phyloP scores from a whole-genome alignment of 164 flowering plant species.

The Kingdonia uniflora region DNA sequence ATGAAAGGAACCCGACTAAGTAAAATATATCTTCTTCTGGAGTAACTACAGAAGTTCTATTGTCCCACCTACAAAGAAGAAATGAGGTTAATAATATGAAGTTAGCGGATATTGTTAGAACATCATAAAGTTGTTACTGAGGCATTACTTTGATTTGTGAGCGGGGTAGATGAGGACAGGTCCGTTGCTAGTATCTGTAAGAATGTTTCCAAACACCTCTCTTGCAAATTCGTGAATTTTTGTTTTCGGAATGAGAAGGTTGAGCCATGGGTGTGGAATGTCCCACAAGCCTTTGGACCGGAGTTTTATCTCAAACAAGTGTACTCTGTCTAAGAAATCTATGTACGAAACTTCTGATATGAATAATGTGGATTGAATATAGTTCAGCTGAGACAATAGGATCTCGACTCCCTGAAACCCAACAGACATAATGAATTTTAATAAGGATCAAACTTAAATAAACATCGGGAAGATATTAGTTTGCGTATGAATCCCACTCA shows the following conservation, averaged over 20 bases:
- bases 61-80: constrained; percentile 57
- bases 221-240: constrained; percentile 48
- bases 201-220: constrained; percentile 71
- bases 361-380: constrained; percentile 60
- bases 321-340: constrained; percentile 84
- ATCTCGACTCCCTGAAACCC: constrained; percentile 46
- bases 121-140: background rate
- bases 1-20: constrained; percentile 63
- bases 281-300: constrained; percentile 73
- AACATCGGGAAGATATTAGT: background rate
- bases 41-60: constrained; percentile 61
- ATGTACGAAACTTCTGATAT: constrained; percentile 60
- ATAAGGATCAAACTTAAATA: constrained; percentile 3
- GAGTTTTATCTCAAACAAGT: constrained; percentile 59
- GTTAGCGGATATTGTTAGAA: background rate
- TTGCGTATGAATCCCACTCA: constrained; percentile 10
- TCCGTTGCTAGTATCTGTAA: constrained; percentile 57
- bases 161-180: constrained; percentile 89
- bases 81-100: background rate
- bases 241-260: constrained; percentile 72
- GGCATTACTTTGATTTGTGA: constrained; percentile 58
- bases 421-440: background rate
- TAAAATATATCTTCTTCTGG: constrained; percentile 81
- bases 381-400: constrained; percentile 49
- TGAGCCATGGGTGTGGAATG: constrained; percentile 95